These are phyloP conservation scores for Favolaschia claudopus DNA, from an alignment of 768 basidiomycete genomes.

Conservation along the genomic window DNA sequence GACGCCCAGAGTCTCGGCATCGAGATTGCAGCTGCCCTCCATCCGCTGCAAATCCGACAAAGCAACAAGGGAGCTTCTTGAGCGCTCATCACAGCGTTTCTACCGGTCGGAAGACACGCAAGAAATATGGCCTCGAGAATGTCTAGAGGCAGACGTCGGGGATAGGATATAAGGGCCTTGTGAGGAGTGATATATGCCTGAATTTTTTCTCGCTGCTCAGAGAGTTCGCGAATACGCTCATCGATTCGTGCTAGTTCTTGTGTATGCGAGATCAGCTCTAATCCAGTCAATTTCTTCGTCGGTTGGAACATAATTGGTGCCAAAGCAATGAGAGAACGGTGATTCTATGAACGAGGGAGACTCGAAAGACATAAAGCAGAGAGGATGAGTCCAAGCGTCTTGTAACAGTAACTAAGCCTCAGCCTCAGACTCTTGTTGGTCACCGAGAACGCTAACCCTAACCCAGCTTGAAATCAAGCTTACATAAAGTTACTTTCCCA, in stretches of 20 bases:
- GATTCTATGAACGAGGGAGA: no score
- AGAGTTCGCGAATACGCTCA: not conserved
- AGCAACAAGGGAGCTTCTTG: not conserved
- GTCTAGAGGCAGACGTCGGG: not conserved
- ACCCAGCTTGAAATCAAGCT: no score
- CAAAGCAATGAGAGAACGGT: not conserved
- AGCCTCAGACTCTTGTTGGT: no score
- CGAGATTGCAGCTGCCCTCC: not conserved
- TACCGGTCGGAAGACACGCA: not conserved
- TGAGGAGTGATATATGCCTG: not conserved
- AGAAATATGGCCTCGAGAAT: conserved; percentile 3
- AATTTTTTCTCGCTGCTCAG: not conserved
- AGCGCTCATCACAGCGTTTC: not conserved
- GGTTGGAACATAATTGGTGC: not conserved
- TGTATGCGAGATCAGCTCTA: not conserved
- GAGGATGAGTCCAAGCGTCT: no score
- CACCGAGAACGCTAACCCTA: no score
- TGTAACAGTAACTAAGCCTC: no score
- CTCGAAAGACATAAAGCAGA: no score
- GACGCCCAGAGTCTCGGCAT: conserved; percentile 1
- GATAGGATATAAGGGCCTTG: not conserved
- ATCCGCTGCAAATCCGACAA: not conserved
- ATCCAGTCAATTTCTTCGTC: not conserved
- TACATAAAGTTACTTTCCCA: no score
- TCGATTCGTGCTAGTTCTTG: not conserved